These are phyloP conservation scores for Fusarium anthophilum DNA, from an alignment of 2,329 filamentous ascomycete species.

Conservation along the genomic window DNA sequence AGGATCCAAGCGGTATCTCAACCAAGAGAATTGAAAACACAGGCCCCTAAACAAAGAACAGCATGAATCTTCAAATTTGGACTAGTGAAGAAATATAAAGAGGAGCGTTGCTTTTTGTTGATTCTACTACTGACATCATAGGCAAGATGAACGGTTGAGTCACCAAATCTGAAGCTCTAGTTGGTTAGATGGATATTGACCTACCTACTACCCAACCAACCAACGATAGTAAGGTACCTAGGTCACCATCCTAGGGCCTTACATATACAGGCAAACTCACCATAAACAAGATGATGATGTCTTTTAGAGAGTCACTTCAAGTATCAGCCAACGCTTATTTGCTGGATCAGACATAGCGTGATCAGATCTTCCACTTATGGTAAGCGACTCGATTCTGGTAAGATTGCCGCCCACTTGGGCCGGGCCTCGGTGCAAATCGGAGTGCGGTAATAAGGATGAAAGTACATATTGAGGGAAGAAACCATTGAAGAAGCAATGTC, in stretches of 20 bases:
- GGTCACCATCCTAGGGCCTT: neutral
- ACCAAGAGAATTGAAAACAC: neutral
- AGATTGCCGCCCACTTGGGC: slow-evolving; percentile 25
- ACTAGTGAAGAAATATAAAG: neutral
- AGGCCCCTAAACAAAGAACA: neutral
- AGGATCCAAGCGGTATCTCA: neutral
- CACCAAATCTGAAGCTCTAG: neutral
- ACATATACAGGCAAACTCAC: neutral
- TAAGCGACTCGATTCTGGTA: slow-evolving; percentile 6
- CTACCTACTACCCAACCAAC: no score
- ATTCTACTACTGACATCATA: slow-evolving; percentile 24
- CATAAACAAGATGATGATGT: neutral
- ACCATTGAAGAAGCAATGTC: neutral
- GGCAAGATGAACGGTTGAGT: neutral
- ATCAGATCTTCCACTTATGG: slow-evolving; percentile 11
- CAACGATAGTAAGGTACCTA: neutral
- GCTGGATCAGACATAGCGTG: neutral
- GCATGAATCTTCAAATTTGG: neutral
- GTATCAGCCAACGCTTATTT: neutral
- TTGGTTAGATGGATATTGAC: neutral
- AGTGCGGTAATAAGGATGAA: neutral
- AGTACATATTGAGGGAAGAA: neutral
- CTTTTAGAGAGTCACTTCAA: neutral
- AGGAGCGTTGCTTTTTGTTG: slow-evolving; percentile 1
- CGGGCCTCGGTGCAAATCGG: slow-evolving; percentile 26